phyloP scores from a whole-genome alignment of 306 rosid species.

The Rosa persica region DNA sequence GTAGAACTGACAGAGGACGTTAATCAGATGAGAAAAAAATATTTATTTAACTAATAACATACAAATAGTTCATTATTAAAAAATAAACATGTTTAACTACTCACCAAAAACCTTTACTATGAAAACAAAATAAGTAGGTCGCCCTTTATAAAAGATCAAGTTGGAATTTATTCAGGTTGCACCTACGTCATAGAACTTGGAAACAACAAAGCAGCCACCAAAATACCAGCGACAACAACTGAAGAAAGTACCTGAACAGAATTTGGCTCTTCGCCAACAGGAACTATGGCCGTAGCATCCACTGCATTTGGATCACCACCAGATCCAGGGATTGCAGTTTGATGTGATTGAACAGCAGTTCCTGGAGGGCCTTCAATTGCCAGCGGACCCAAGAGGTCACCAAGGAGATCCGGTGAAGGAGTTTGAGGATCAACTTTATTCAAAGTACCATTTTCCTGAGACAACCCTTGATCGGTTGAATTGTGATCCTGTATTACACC shows the following conservation, averaged over 20 bases:
- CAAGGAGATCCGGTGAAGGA: conserved; percentile 64
- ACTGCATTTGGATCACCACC: conserved; percentile 46
- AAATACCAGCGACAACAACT: background rate
- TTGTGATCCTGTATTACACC: conserved; percentile 58
- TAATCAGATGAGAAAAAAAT: background rate
- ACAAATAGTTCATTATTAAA: background rate
- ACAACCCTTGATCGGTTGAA: conserved; percentile 42
- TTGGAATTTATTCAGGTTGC: background rate
- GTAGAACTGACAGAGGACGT: background rate
- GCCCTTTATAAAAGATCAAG: background rate
- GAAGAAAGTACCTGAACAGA: conserved; percentile 68
- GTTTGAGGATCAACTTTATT: conserved; percentile 56
- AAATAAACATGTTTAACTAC: background rate
- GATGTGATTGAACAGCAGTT: conserved; percentile 42
- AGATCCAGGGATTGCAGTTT: conserved; percentile 42
- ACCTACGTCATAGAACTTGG: conserved; percentile 7
- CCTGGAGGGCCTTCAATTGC: conserved; percentile 97
- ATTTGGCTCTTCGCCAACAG: conserved; percentile 73
- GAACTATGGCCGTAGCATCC: conserved; percentile 85
- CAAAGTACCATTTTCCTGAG: conserved; percentile 74
- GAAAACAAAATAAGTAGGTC: background rate
- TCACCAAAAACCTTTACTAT: background rate
- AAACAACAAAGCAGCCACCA: conserved; percentile 10
- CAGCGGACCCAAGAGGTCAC: conserved; percentile 89
- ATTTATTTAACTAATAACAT: background rate